Base-by-base conservation (phyloP, 2,329 filamentous ascomycete genomes). In the Neonectria neomacrospora region DNA sequence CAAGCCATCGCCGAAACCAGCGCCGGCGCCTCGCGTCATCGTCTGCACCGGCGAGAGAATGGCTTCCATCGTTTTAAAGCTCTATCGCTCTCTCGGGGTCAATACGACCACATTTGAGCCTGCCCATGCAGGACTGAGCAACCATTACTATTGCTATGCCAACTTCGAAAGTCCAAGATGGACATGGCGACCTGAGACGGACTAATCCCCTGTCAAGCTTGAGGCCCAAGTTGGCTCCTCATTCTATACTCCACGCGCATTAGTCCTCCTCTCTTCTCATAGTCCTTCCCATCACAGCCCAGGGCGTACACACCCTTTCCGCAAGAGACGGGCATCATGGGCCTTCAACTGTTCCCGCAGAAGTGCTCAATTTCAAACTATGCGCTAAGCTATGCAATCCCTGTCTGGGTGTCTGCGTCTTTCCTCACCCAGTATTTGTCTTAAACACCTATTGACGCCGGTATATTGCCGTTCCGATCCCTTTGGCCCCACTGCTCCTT, bases 41-140 rank as follows among this genome's bases (percentile, higher is more conserved):
- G 81, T 91, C 28, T 92, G 90, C 77, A 96, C 92, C 0, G 92
- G 92, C 60, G 92, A 95, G 79, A 84, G 91, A 50, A 92, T 95
- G 91, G 84, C 87, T 63, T 66, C 73, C 1, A 79, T 93, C 14
- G 83, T 94, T 16, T 78, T 72, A 12, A 90, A 87, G 75, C 80
- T 95, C n/a, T 94, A 94, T 76, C 80, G 81, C 50, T 83, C 87
- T 47, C 80, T 88, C 34, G 89, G 89, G 2, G 78, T 91, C 28
- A 80, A 76, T 57, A 89, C 88, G 5, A 94, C 91, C 1, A 87
- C 85, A 1, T 94, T 89, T 74, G 86, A 90, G 71, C 88, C 90
- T 4, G 81, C 83, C 66, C 92, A 95, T 73, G 83, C 86, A n/a
- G 90, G 90, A 0, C 78, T 96, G 63, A 92, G 90, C 77, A 96